Base-by-base conservation (phyloP, 2,329 filamentous ascomycete genomes). In the Chrysosporium keratinophilum region DNA sequence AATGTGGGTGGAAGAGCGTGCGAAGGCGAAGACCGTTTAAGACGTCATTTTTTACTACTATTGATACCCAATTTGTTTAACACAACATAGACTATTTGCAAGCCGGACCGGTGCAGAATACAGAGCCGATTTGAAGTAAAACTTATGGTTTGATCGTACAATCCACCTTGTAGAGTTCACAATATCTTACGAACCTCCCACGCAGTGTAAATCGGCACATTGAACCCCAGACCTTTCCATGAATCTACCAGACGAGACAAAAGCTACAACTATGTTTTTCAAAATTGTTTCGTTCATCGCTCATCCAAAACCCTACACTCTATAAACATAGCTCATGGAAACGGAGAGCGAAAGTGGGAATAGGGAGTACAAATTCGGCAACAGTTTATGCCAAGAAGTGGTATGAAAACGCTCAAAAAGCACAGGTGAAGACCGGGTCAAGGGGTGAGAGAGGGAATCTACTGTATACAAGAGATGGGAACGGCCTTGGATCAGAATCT, bases 1-100 rank as follows among this genome's bases (percentile, higher is more conserved):
- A 50, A 70, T 96, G 62, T 95, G 88, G 86, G 78, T 74, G 52
- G 84, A 88, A 70, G 70, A 69, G 70, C 79, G 54, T 14, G 28
- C 50, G 11, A 57, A 48, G 23, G 14, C 23, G 7, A 14, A 5
- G 40, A 15, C 3, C 2, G 23, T 15, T 39, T 37, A 23, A 50
- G 39, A 33, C 19, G 23, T 7, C 20, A 20, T 2, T 45, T 46
- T 40, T n/a, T 31, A 17, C 33, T 23, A 40, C 5, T 39, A 54
- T 52, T 52, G 51, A 48, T 54, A 54, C 35, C 35, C 43, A 34
- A 34, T 45, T 11, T 39, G 17, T 11, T n/a, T 46, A 42, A 12
- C 39, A 23, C 17, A 40, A 37, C 35, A 37, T 37, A 37, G 10
- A n/a, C 11, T 37, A 37, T n/a, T 37, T 37, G 23, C 23, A 28